Percentiles rank a stretch among this genome's conserved stretches.
Conservation (phyloP, 2,329 filamentous ascomycete species). For the Colletotrichum destructivum region DNA sequence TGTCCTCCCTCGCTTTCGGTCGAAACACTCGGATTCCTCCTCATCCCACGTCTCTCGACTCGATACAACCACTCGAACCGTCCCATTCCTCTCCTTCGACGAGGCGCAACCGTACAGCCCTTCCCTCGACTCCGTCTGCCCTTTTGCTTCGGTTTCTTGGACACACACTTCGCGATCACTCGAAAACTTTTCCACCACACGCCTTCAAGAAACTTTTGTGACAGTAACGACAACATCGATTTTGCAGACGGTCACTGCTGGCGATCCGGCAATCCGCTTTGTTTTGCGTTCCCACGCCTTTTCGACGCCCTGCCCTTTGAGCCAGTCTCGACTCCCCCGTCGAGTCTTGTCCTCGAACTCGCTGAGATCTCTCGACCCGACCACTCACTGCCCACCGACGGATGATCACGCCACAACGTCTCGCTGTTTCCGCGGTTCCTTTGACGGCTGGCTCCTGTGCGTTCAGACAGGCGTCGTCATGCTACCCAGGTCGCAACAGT, state of each 20-base stretch:
- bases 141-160: conserved; percentile 41
- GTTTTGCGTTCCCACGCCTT: conserved; percentile 2
- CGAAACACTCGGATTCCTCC: conserved; percentile 35
- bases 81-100: conserved; percentile 48
- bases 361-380: conserved; percentile 23
- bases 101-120: conserved; percentile 48
- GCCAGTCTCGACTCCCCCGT: conserved; percentile 13
- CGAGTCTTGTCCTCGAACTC: conserved; percentile 29
- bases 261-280: conserved; percentile 10
- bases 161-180: conserved; percentile 43
- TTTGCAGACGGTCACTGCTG: not conserved
- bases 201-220: conserved; percentile 18
- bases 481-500: conserved; percentile 68
- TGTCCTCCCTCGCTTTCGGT: conserved; percentile 38
- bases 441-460: conserved; percentile 48
- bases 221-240: conserved; percentile 1
- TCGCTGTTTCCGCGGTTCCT: conserved; percentile 29
- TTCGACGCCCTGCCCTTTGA: conserved; percentile 27
- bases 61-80: conserved; percentile 42
- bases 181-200: conserved; percentile 40
- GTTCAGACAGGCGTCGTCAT: conserved; percentile 70
- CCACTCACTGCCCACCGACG: conserved; percentile 20
- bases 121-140: conserved; percentile 45
- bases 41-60: conserved; percentile 37
- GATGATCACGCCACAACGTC: conserved; percentile 31